Evolutionary conservation across 2,329 filamentous ascomycete species (phyloP).

Genomic region (Cercospora citrullina): DNA sequence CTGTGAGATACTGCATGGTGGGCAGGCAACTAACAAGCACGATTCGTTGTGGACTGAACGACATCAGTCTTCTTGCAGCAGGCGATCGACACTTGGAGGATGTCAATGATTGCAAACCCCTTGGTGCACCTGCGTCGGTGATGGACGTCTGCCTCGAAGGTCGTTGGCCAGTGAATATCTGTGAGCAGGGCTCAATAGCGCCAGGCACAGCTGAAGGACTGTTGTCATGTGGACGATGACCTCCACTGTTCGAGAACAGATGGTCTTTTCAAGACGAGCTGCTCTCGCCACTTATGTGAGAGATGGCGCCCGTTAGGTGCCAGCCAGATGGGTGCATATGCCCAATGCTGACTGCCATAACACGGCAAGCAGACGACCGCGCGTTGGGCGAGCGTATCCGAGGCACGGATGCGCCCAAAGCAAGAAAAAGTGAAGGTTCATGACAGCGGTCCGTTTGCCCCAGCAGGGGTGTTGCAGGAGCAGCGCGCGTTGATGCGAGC

Average conservation of each 20-base stretch:
- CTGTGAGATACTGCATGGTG: background rate
- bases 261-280: background rate
- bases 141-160: background rate
- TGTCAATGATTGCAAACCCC: background rate
- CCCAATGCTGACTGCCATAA: background rate
- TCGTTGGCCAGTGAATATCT: background rate
- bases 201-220: too few species aligned
- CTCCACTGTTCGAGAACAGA: background rate
- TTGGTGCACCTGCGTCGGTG: background rate
- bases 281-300: background rate
- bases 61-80: background rate
- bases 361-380: background rate
- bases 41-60: background rate
- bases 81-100: background rate
- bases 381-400: background rate
- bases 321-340: background rate
- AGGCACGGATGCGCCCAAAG: background rate
- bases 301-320: background rate
- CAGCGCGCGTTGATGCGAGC: background rate
- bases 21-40: background rate
- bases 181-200: background rate
- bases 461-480: background rate
- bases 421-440: background rate
- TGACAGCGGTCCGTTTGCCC: background rate
- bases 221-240: background rate